These are phyloP conservation scores for Starmerella roubikii DNA, from an alignment of 805 yeast genomes.

Conservation along the genomic window DNA sequence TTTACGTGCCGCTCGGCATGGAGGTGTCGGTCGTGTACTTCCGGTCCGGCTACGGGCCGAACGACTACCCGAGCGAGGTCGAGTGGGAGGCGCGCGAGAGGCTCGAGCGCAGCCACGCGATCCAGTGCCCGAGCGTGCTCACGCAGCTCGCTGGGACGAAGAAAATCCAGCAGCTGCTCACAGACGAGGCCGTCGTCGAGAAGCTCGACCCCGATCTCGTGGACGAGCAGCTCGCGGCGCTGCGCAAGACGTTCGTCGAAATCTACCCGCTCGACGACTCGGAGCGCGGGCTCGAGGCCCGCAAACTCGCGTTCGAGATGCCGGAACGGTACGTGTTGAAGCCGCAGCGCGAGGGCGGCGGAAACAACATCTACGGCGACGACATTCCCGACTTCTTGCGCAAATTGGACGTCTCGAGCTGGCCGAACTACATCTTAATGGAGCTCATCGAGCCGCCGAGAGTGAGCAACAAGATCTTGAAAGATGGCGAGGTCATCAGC, in stretches of 20 bases:
- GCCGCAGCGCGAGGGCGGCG: constrained; percentile 99
- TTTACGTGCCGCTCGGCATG: constrained; percentile 39
- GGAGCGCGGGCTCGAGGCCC: constrained; percentile 47
- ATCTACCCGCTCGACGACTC: constrained; percentile 78
- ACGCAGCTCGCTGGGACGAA: constrained; percentile 90
- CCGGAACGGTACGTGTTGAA: constrained; percentile 74
- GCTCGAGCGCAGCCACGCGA: constrained; percentile 64
- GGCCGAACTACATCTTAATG: constrained; percentile 91
- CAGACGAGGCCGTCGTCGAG: constrained; percentile 37
- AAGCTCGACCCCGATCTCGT: constrained; percentile 33
- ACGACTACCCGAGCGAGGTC: constrained; percentile 50
- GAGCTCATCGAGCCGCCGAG: constrained; percentile 74
- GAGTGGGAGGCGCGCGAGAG: constrained; percentile 69
- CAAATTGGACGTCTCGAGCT: constrained; percentile 47
- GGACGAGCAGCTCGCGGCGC: constrained; percentile 20
- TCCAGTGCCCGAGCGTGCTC: constrained; percentile 80
- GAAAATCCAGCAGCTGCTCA: constrained; percentile 80
- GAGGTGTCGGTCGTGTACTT: constrained; percentile 84
- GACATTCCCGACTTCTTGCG: constrained; percentile 67
- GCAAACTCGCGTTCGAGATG: constrained; percentile 46
- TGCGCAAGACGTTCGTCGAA: constrained; percentile 57
- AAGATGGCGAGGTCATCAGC: constrained; percentile 46
- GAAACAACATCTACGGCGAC: constrained; percentile 79
- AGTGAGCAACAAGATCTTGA: constrained; percentile 51
- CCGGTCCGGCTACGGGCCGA: constrained; percentile 79